phyloP scores from a whole-genome alignment of 129 eudicot genomes.

The Sambucus nigra region DNA sequence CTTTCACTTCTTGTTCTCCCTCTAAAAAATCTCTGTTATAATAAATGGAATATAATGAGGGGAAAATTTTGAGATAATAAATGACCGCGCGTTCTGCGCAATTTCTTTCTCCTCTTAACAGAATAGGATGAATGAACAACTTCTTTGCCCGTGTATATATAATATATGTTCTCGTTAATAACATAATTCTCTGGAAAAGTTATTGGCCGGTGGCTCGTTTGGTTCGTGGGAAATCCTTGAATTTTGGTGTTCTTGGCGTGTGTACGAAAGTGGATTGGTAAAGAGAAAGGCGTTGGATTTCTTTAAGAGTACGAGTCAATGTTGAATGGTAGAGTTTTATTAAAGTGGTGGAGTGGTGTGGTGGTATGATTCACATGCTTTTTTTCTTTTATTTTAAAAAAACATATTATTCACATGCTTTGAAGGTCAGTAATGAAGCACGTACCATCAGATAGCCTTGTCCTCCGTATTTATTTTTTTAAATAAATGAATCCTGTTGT shows the following conservation, averaged over 20 bases:
- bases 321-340: neutral
- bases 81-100: no score
- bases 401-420: neutral
- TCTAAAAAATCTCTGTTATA: neutral
- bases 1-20: slow-evolving; percentile 8
- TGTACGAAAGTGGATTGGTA: neutral
- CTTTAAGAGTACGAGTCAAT: no score
- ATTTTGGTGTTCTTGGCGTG: neutral
- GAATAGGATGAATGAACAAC: neutral
- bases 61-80: neutral
- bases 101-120: no score
- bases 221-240: neutral
- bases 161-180: neutral
- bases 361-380: no score
- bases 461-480: no score
- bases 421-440: neutral
- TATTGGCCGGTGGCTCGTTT: neutral
- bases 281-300: no score
- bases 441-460: no score
- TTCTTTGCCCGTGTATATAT: neutral
- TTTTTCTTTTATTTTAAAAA: no score
- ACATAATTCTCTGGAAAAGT: neutral
- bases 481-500: no score
- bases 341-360: no score
- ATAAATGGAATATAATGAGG: neutral